Base-by-base conservation (phyloP, 345 rosid species). In the Citrus australasica region DNA sequence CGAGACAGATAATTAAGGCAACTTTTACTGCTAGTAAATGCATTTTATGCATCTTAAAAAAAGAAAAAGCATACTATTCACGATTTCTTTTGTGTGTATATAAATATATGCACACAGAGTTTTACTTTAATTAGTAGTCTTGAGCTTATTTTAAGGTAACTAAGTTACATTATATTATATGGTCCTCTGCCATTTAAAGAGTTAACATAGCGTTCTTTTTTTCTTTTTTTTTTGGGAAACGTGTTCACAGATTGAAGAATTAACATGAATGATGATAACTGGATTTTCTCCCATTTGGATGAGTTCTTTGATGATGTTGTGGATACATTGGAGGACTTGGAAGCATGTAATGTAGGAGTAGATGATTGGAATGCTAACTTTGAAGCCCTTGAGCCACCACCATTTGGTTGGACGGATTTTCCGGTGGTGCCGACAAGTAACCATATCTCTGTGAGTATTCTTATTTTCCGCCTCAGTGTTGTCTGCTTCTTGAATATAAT, bases 341-440 rank as follows among this genome's bases (percentile, higher is more conserved):
- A 88, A 56, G 78, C 79, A 3, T 74, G 77, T 24, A 72, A 83
- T 74, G 87, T 51, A 3, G 83, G 72, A 6, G 83, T 56, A 2
- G 91, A 84, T 67, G 94, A 91, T 78, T 91, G 94, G 99, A 87
- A 81, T 77, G 82, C 88, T 32, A 80, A 82, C 33, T 94, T 95
- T 80, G 85, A 88, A 74, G 75, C 79, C 79, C 85, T 95, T n/a
- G 90, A 88, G 65, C 91, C 94, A 33, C 94, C 98, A 6, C 87
- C 97, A 22, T 55, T 89, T 21, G 84, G 88, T n/a, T 79, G 92
- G 77, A 79, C 87, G 0, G 82, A 83, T 70, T 83, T 89, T 32
- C 62, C 91, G 6, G 92, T 77, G 37, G 76, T 71, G 30, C 67
- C 73, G 27, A 80, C 87, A 37, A 73, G 73, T 48, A 62, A 61